Conservation (phyloP, 1,284 basidiomycete genomes). For the Papiliotrema fonsecae region DNA sequence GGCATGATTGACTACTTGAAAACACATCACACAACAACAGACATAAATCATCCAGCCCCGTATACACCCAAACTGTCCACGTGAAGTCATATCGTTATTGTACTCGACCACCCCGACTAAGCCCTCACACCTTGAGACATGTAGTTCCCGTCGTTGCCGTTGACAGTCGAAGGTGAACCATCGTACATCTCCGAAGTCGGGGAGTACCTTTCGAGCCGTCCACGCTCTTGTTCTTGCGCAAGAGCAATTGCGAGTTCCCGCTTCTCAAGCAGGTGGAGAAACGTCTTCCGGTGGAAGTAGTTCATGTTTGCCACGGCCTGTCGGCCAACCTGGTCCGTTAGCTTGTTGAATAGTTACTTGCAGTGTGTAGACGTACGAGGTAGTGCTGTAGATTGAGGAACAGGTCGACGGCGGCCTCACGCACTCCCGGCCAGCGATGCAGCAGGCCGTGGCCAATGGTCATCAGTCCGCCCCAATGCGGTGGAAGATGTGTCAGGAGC, state of each 20-base stretch:
- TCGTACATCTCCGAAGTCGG: too few relatives aligned
- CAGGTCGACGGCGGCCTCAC: slow-evolving; percentile 74
- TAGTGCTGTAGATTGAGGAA: slow-evolving; percentile 71
- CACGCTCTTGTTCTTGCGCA: too few relatives aligned
- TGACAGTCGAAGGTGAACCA: too few relatives aligned
- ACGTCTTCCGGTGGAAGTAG: slow-evolving; percentile 69
- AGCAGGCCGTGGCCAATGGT: slow-evolving; percentile 85
- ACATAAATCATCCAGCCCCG: too few relatives aligned
- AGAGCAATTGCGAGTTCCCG: slow-evolving; percentile 10
- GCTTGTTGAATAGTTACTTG: background rate
- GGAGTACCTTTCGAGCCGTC: too few relatives aligned
- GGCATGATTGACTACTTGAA: too few relatives aligned
- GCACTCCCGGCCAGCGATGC: slow-evolving; percentile 70
- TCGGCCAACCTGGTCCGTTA: slow-evolving; percentile 64
- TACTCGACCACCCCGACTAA: too few relatives aligned
- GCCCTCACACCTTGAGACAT: too few relatives aligned
- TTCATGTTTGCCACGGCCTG: slow-evolving; percentile 79
- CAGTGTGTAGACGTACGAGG: slow-evolving; percentile 56
- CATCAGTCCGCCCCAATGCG: slow-evolving; percentile 74
- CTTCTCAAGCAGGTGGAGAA: slow-evolving; percentile 20
- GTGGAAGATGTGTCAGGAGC: slow-evolving; percentile 72
- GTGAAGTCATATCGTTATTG: too few relatives aligned
- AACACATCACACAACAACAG: too few relatives aligned
- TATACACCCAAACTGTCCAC: too few relatives aligned
- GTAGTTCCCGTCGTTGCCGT: too few relatives aligned